phyloP scores from a whole-genome alignment of 495 filamentous ascomycete genomes.

The Aspergillus homomorphus region DNA sequence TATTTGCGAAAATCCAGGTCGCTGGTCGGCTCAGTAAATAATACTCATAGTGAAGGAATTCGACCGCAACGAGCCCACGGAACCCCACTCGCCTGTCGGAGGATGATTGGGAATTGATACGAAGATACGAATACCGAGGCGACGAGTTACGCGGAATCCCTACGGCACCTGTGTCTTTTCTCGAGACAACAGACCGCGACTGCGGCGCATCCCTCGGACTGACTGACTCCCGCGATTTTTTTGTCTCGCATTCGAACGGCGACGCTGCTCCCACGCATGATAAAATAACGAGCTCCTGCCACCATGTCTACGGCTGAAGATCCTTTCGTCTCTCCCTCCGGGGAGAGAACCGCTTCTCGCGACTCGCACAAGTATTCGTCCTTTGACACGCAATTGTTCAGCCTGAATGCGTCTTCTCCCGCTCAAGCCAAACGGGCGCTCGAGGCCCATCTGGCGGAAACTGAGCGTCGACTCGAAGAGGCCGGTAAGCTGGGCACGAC shows the following conservation, averaged over 20 bases:
- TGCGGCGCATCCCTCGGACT: conserved; percentile 9
- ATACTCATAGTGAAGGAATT: conserved; percentile 6
- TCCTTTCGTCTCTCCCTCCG: conserved; percentile 49
- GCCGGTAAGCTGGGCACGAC: conserved; percentile 83
- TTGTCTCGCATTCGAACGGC: neutral
- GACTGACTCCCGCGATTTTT: neutral
- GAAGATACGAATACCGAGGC: conserved; percentile 17
- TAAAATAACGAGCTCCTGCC: conserved; percentile 17
- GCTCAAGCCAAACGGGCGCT: conserved; percentile 83
- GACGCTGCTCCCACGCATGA: conserved; percentile 8
- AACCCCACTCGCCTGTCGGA: conserved; percentile 21
- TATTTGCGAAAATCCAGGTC: conserved; percentile 23
- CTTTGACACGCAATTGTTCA: conserved; percentile 76
- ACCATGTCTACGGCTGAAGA: conserved; percentile 47
- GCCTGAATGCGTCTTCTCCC: conserved; percentile 73
- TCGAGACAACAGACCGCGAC: conserved; percentile 25
- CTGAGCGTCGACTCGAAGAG: conserved; percentile 84
- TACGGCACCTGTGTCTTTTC: conserved; percentile 27
- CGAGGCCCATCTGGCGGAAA: conserved; percentile 87
- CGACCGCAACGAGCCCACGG: neutral
- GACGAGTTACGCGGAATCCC: conserved; percentile 28
- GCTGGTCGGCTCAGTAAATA: conserved; percentile 34
- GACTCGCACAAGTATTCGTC: conserved; percentile 69
- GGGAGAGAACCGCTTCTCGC: conserved; percentile 35
- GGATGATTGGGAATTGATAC: conserved; percentile 36